Conservation (phyloP, 1,139 yeast genomes). For the Debaryomyces sp. region DNA sequence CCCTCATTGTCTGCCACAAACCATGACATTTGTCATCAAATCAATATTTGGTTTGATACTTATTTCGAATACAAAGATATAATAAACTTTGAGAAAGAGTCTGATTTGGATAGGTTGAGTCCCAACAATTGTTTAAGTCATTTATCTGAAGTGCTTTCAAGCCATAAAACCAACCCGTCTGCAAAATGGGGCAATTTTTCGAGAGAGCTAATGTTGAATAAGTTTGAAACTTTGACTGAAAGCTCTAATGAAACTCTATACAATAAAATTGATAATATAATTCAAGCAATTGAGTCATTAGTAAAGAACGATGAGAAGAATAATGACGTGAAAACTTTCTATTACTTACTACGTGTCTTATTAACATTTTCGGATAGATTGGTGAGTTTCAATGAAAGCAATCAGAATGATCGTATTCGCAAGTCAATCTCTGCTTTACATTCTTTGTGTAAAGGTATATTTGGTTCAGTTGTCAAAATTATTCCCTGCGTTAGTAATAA, state of each 20-base stretch:
- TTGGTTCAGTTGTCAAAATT: slow-evolving; percentile 11
- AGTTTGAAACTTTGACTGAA: slow-evolving; percentile 14
- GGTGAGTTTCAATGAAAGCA: background rate
- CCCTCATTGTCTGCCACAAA: slow-evolving; percentile 6
- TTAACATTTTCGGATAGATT: slow-evolving; percentile 13
- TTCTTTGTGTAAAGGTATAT: slow-evolving; percentile 9
- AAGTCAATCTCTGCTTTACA: slow-evolving; percentile 1
- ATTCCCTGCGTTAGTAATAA: slow-evolving; percentile 10
- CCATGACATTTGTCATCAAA: slow-evolving; percentile 15
- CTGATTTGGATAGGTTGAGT: slow-evolving; percentile 10
- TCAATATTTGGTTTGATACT: slow-evolving; percentile 29
- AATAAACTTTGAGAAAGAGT: slow-evolving; percentile 12
- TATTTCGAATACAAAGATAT: slow-evolving; percentile 15
- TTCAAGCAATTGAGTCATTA: slow-evolving; percentile 2
- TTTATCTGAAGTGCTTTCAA: slow-evolving; percentile 10
- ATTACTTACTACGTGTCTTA: slow-evolving; percentile 16
- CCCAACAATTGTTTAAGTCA: slow-evolving; percentile 17
- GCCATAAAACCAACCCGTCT: background rate
- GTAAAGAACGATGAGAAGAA: background rate
- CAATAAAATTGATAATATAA: slow-evolving; percentile 13
- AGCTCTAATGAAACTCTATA: slow-evolving; percentile 15
- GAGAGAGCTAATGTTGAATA: slow-evolving; percentile 10
- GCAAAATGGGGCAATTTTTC: slow-evolving; percentile 20
- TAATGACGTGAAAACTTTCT: slow-evolving; percentile 11
- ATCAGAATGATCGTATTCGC: background rate